phyloP scores from a whole-genome alignment of 2,329 filamentous ascomycete genomes.

The Herpotrichia juniperi region DNA sequence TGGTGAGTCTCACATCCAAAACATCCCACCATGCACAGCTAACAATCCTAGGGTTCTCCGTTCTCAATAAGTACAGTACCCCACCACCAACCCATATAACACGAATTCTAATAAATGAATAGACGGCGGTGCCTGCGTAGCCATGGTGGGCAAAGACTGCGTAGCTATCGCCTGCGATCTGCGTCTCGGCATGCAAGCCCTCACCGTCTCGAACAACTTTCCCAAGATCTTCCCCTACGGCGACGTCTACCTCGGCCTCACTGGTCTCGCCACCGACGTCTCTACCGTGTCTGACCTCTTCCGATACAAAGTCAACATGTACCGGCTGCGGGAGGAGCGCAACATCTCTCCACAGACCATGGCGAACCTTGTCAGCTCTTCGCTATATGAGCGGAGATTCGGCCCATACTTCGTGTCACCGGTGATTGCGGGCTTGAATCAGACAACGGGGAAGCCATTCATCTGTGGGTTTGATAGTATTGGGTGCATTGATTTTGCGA shows the following conservation, averaged over 20 bases:
- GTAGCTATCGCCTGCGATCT: slow-evolving; percentile 99
- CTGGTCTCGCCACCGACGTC: slow-evolving; percentile 95
- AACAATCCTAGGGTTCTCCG: slow-evolving; percentile 73
- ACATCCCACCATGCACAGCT: slow-evolving; percentile 27
- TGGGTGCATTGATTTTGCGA: slow-evolving; percentile 98
- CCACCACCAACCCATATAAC: slow-evolving; percentile 11
- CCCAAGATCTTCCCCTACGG: slow-evolving; percentile 99
- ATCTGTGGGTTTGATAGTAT: slow-evolving; percentile 99
- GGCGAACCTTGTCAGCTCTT: slow-evolving; percentile 86
- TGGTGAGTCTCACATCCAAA: slow-evolving; percentile 43
- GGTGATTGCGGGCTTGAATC: slow-evolving; percentile 92
- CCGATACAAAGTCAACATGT: slow-evolving; percentile 99
- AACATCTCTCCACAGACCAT: slow-evolving; percentile 93
- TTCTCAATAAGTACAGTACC: slow-evolving; percentile 84
- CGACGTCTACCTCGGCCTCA: slow-evolving; percentile 92
- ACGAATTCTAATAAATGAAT: slow-evolving; percentile 17
- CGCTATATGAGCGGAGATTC: slow-evolving; percentile 93
- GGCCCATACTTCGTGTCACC: slow-evolving; percentile 96
- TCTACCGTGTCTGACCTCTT: slow-evolving; percentile 94
- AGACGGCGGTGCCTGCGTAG: slow-evolving; percentile 92
- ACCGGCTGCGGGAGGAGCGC: slow-evolving; percentile 96
- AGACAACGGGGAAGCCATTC: slow-evolving; percentile 92
- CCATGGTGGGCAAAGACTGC: slow-evolving; percentile 99
- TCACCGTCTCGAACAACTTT: slow-evolving; percentile 99
- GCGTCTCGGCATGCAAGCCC: slow-evolving; percentile 91